Evolutionary conservation across 768 basidiomycete species (phyloP), one percentile per base, ranked within the genome.

Genomic region (Gyrodon lividus): DNA sequence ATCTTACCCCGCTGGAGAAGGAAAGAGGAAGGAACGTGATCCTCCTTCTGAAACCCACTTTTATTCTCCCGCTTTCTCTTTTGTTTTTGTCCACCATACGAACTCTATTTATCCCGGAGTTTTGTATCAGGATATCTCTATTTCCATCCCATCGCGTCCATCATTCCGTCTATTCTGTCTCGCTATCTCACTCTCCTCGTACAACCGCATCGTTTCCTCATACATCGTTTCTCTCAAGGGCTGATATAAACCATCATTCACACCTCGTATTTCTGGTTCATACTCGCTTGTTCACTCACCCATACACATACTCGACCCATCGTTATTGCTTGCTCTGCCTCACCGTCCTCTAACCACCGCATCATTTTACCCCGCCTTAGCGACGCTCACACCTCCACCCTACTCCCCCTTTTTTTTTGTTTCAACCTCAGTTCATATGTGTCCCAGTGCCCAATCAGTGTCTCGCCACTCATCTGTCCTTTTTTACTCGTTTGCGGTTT

Each of bases 21-120:
- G 51, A 49, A 56, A 44, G 51, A 20, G 55, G 52, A 33, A 33
- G 43, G 19, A 44, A 19, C 10, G 43, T 5, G n/a, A 33, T 55
- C 34, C 47, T 54, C 53, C 58, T 59, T 52, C 52, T 62, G 58
- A 54, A 56, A 51, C 43, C 40, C 39, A 51, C 45, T 50, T 44
- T 57, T 53, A 42, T 53, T 59, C 51, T 54, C 54, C 47, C 37
- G 28, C 47, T 49, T 20, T 52, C 37, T 51, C 39, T 52, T 26
- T 52, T 60, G 53, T 56, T 52, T 51, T 48, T 58, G 54, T 61
- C 62, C 56, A 65, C 40, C 49, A 55, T 58, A 59, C 62, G 67
- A 69, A 56, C 59, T 61, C 54, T 70, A 68, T 68, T 70, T 68
- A 68, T 64, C 65, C 44, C 64, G 59, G 64, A 42, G 52, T 48